Percentiles rank a stretch among this genome's conserved stretches.
phyloP scores from a whole-genome alignment of 805 yeast genomes.

The Metschnikowia baotianmanensis region DNA sequence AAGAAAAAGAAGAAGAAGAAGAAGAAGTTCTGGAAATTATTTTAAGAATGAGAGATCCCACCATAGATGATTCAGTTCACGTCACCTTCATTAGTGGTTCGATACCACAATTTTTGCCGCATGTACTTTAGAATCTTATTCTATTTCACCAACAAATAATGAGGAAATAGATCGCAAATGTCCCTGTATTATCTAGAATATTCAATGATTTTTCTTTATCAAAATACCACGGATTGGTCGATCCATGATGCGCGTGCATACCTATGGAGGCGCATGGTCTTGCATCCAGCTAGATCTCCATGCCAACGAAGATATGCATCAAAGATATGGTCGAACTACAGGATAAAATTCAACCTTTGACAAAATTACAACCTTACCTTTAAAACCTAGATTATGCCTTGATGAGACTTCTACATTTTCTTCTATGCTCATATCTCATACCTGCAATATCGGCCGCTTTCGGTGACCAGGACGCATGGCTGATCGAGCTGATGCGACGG shows the following conservation, averaged over 20 bases:
- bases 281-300: no score
- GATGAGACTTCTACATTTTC: neutral
- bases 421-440: neutral
- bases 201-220: no score
- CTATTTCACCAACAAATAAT: no score
- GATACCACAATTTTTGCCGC: neutral
- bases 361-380: neutral
- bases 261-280: no score
- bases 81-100: no score
- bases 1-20: slow-evolving; percentile 28
- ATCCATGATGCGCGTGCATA: no score
- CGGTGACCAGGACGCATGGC: neutral
- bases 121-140: neutral
- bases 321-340: no score
- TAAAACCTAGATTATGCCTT: neutral
- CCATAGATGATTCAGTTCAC: neutral
- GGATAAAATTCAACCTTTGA: no score
- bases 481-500: neutral
- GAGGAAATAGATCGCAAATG: no score
- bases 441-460: neutral
- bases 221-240: no score
- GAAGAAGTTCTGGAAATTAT: slow-evolving; percentile 37
- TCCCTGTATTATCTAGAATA: no score
- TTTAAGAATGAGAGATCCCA: slow-evolving; percentile 10
- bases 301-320: no score